Percentiles rank a stretch among this genome's conserved stretches.
phyloP scores from a whole-genome alignment of 371 early-diverging fungal species.

The Lichtheimia corymbifera region DNA sequence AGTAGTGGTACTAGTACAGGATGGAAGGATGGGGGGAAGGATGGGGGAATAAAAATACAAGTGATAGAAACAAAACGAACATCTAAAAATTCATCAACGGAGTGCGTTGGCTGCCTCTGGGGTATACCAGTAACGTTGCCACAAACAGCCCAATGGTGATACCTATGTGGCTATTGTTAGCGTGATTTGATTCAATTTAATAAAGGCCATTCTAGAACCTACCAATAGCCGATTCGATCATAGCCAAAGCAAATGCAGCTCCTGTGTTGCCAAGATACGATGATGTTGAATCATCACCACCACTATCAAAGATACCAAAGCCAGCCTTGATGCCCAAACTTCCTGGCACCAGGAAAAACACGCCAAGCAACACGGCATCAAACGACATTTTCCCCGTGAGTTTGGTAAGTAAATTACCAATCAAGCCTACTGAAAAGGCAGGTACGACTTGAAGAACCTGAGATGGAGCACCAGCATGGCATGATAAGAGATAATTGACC shows the following conservation, averaged over 20 bases:
- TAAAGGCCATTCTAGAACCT: conserved; percentile 2
- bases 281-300: conserved; percentile 1
- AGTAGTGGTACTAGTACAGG: not conserved
- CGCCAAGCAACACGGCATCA: conserved; percentile 56
- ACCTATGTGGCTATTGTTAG: conserved; percentile 17
- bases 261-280: conserved; percentile 42
- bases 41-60: not conserved
- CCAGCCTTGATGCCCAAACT: conserved; percentile 56
- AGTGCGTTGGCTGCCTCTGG: conserved; percentile 55
- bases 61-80: not conserved
- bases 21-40: not conserved
- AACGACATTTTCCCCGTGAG: conserved; percentile 57
- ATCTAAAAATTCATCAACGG: conserved; percentile 62
- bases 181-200: not conserved
- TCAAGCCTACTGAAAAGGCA: conserved; percentile 55
- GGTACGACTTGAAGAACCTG: conserved; percentile 53
- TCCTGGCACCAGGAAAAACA: conserved; percentile 60
- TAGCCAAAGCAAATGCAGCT: conserved; percentile 43
- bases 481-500: conserved; percentile 31
- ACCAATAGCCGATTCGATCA: conserved; percentile 43
- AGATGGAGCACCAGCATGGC: conserved; percentile 48
- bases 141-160: conserved; percentile 64
- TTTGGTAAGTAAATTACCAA: conserved; percentile 55
- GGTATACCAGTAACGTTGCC: conserved; percentile 57
- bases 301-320: conserved; percentile 39